phyloP scores from a whole-genome alignment of 1,284 basidiomycete genomes.

The Puccinia triticina region DNA sequence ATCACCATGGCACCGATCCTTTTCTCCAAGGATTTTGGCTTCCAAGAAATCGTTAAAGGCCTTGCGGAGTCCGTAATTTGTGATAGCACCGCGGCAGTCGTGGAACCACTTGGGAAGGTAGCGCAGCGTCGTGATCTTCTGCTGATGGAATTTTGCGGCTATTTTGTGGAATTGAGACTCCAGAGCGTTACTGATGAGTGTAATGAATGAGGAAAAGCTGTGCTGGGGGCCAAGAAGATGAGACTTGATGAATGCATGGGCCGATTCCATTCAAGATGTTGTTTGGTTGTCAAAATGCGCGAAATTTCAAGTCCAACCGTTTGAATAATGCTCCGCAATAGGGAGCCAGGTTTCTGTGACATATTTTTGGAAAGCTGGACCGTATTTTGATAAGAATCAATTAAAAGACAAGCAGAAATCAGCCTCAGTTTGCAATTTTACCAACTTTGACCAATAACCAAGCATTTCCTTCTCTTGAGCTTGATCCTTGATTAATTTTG shows the following conservation, averaged over 20 bases:
- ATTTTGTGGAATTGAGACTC: not conserved
- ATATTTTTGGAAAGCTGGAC: not conserved
- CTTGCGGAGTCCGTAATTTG: not conserved
- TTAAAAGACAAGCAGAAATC: too few species aligned
- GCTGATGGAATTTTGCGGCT: not conserved
- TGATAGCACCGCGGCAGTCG: not conserved
- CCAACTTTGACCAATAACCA: too few species aligned
- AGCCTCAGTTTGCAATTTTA: too few species aligned
- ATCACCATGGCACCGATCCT: too few species aligned
- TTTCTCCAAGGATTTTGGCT: too few species aligned
- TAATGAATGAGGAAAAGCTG: not conserved
- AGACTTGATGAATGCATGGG: not conserved
- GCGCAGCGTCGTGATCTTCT: not conserved
- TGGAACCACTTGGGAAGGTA: not conserved
- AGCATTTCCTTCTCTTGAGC: not conserved
- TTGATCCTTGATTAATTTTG: not conserved
- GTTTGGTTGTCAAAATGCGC: not conserved
- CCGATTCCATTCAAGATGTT: not conserved
- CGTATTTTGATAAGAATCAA: not conserved
- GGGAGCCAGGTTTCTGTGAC: not conserved
- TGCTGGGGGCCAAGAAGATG: slow-evolving; percentile 1
- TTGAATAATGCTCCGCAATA: not conserved
- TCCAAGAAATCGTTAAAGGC: not conserved
- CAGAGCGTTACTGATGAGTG: not conserved
- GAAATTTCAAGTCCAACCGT: not conserved